Conservation (phyloP, 108 stramenopile species). For the Schizochytrium sp. region DNA sequence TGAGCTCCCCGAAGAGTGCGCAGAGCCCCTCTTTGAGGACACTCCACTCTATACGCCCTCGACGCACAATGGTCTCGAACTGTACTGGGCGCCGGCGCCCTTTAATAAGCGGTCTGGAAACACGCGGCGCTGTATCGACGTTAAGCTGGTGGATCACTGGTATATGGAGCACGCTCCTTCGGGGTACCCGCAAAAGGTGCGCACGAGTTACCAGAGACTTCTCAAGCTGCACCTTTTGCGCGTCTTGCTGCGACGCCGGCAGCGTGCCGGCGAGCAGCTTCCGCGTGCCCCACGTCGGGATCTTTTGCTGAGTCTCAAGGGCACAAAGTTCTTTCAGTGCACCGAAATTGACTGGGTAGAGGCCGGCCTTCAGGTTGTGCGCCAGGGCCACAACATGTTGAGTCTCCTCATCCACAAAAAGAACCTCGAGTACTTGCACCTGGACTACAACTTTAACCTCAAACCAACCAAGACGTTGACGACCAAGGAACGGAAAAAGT, state of each 20-base stretch:
- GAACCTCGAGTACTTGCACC: constrained; percentile 95
- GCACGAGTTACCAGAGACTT: constrained; percentile 96
- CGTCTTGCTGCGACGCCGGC: constrained; percentile 75
- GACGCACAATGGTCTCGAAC: constrained; percentile 73
- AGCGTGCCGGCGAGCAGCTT: constrained; percentile 57
- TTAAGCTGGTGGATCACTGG: constrained; percentile 93
- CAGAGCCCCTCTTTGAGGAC: constrained; percentile 41
- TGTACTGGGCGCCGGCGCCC: constrained; percentile 93
- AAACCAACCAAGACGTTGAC: constrained; percentile 99
- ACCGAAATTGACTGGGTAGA: constrained; percentile 99
- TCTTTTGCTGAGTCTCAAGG: constrained; percentile 88
- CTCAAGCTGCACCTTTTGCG: constrained; percentile 94
- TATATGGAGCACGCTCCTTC: constrained; percentile 58
- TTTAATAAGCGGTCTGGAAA: constrained; percentile 85
- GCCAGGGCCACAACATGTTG: constrained; percentile 98
- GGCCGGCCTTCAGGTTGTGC: constrained; percentile 83
- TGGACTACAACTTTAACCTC: constrained; percentile 99
- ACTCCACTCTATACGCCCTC: constrained; percentile 40
- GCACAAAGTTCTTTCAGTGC: constrained; percentile 98
- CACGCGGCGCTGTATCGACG: constrained; percentile 85
- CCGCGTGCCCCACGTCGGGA: constrained; percentile 39
- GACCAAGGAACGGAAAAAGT: constrained; percentile 98
- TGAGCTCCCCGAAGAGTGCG: constrained; percentile 31
- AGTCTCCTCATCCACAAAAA: constrained; percentile 95
- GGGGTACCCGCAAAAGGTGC: constrained; percentile 95